Evolutionary conservation across 1,284 basidiomycete species (phyloP).

Genomic region (Xerocomus subilludens): DNA sequence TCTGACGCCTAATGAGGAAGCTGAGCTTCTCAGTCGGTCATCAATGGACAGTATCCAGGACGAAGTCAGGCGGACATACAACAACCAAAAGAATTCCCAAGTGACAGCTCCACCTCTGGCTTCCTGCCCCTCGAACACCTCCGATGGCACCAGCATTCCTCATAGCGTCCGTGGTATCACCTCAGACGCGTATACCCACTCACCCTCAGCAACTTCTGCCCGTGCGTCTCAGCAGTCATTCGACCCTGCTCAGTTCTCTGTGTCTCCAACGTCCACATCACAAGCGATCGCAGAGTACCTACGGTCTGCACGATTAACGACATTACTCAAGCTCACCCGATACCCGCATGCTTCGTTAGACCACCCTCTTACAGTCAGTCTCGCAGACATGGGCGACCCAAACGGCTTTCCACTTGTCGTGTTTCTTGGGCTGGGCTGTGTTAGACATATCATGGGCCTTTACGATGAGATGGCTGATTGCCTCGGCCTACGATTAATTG

Average conservation of each 20-base stretch:
- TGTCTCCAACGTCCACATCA: constrained; percentile 62
- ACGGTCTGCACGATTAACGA: constrained; percentile 85
- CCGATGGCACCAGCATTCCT: constrained; percentile 46
- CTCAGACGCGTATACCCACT: constrained; percentile 39
- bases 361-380: constrained; percentile 83
- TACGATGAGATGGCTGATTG: constrained; percentile 97
- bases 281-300: constrained; percentile 86
- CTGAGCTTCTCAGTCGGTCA: constrained; percentile 74
- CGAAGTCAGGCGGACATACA: constrained; percentile 76
- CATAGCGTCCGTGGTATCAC: constrained; percentile 34
- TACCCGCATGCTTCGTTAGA: constrained; percentile 80
- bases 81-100: constrained; percentile 65
- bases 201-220: constrained; percentile 61
- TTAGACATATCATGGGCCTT: constrained; percentile 92
- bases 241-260: constrained; percentile 59
- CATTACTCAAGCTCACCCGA: constrained; percentile 79
- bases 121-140: constrained; percentile 45
- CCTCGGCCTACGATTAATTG: constrained; percentile 88
- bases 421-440: constrained; percentile 93
- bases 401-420: constrained; percentile 88
- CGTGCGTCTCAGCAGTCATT: constrained; percentile 60
- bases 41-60: constrained; percentile 86
- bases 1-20: constrained; percentile 65
- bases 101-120: constrained; percentile 49
- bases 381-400: constrained; percentile 89